Conservation (phyloP, 2,329 filamentous ascomycete species). For the Lecanosticta acicola region DNA sequence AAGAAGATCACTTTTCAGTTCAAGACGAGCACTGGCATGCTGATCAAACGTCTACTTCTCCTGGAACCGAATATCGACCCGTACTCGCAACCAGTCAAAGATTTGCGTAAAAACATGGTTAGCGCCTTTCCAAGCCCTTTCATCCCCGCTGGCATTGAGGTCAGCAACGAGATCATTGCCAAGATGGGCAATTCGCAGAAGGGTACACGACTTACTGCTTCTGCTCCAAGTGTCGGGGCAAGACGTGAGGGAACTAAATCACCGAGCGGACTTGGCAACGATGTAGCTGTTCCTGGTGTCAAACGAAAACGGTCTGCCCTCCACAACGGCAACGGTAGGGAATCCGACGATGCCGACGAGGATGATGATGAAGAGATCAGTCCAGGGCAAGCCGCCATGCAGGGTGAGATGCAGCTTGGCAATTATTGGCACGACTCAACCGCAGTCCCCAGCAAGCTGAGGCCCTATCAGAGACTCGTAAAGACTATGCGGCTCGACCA, state of each 20-base stretch:
- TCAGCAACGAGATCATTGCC: slow-evolving; percentile 29
- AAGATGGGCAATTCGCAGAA: background rate
- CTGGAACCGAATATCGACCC: slow-evolving; percentile 43
- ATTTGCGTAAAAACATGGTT: slow-evolving; percentile 48
- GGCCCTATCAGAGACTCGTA: background rate
- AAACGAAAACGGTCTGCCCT: too few relatives aligned
- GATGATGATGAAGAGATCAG: background rate
- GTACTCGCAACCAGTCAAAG: slow-evolving; percentile 42
- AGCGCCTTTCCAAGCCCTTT: slow-evolving; percentile 39
- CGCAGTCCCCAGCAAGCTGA: background rate
- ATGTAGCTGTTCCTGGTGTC: too few relatives aligned
- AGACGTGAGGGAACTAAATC: too few relatives aligned
- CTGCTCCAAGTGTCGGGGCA: background rate
- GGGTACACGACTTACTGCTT: background rate
- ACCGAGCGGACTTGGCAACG: too few relatives aligned
- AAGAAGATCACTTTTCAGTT: slow-evolving; percentile 50
- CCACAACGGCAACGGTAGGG: too few relatives aligned
- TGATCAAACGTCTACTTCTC: slow-evolving; percentile 48
- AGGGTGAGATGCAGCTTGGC: background rate
- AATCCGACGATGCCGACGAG: background rate
- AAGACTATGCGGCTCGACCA: background rate
- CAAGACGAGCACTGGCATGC: slow-evolving; percentile 42
- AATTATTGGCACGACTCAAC: background rate
- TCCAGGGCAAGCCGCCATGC: background rate
- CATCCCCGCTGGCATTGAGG: slow-evolving; percentile 40